Conservation (phyloP, 2,329 filamentous ascomycete species). For the Metarhizium guizhouense region DNA sequence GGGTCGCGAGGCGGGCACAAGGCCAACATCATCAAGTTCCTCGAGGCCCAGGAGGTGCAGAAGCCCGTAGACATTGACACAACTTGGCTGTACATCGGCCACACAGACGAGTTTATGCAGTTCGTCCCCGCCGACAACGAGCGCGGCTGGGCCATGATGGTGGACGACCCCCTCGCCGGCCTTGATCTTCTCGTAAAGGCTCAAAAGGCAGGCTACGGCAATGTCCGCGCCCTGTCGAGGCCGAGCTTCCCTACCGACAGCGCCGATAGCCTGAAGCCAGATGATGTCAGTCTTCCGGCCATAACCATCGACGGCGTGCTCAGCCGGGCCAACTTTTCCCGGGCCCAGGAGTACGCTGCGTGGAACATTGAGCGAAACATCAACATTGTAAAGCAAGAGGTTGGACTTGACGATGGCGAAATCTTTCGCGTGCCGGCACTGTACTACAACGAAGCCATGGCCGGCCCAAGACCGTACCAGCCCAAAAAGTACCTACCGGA, state of each 20-base stretch:
- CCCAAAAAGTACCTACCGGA: not conserved
- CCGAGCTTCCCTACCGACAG: not conserved
- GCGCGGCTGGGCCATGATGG: slow-evolving; percentile 17
- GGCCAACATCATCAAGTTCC: slow-evolving; percentile 15
- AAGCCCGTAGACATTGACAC: slow-evolving; percentile 22
- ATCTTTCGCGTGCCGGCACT: slow-evolving; percentile 15
- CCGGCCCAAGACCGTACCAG: not conserved
- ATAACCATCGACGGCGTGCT: slow-evolving; percentile 5
- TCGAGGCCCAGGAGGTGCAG: slow-evolving; percentile 25
- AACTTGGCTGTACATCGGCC: slow-evolving; percentile 16
- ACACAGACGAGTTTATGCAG: slow-evolving; percentile 19
- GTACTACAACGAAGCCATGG: slow-evolving; percentile 5
- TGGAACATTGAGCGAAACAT: slow-evolving; percentile 12
- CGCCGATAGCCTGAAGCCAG: no score
- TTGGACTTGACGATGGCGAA: slow-evolving; percentile 11
- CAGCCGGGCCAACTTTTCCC: not conserved
- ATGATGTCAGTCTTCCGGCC: not conserved
- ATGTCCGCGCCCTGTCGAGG: not conserved
- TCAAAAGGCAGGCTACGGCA: slow-evolving; percentile 15
- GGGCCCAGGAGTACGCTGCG: slow-evolving; percentile 4
- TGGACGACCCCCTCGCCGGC: slow-evolving; percentile 14
- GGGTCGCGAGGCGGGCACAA: slow-evolving; percentile 6
- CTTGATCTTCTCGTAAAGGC: slow-evolving; percentile 16
- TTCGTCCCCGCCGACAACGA: slow-evolving; percentile 16
- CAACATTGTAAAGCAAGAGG: slow-evolving; percentile 12